A percentile compares a stretch with the other conserved stretches of the same genome.
phyloP scores from a whole-genome alignment of 208 protist species.

The Leishmania gerbilli region DNA sequence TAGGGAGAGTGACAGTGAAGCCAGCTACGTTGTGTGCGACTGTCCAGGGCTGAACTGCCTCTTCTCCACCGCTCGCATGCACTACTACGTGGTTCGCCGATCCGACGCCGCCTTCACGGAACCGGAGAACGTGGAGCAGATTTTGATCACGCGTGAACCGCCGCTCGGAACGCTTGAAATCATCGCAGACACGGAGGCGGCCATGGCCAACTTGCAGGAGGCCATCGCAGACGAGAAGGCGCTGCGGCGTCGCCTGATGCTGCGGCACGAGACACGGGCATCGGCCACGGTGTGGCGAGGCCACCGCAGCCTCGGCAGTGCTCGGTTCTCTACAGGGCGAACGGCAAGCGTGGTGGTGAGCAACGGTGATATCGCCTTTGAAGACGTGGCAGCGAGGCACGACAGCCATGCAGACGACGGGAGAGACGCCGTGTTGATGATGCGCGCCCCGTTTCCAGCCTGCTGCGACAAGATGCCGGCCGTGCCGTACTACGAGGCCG shows the following conservation, averaged over 20 bases:
- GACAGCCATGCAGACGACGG: neutral
- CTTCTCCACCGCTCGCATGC: conserved; percentile 56
- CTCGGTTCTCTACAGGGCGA: neutral
- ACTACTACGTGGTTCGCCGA: conserved; percentile 49
- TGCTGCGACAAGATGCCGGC: conserved; percentile 58
- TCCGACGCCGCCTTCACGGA: conserved; percentile 57
- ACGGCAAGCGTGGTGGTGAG: conserved; percentile 1
- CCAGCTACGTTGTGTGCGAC: conserved; percentile 43
- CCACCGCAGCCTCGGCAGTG: neutral
- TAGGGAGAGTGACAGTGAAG: conserved; percentile 22
- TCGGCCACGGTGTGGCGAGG: conserved; percentile 4
- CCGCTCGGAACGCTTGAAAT: conserved; percentile 52
- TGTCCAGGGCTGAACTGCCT: conserved; percentile 62
- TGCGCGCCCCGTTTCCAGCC: conserved; percentile 26
- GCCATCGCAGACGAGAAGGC: conserved; percentile 73
- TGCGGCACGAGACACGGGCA: conserved; percentile 3
- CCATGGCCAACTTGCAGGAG: conserved; percentile 73
- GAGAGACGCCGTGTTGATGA: conserved; percentile 28
- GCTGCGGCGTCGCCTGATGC: conserved; percentile 27
- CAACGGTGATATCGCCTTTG: neutral
- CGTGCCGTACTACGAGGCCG: conserved; percentile 50
- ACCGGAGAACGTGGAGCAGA: conserved; percentile 48
- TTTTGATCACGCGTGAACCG: conserved; percentile 68
- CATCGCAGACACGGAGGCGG: conserved; percentile 60
- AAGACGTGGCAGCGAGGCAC: neutral